phyloP scores from a whole-genome alignment of 352 stramenopile species.

The Globisporangium splendens region DNA sequence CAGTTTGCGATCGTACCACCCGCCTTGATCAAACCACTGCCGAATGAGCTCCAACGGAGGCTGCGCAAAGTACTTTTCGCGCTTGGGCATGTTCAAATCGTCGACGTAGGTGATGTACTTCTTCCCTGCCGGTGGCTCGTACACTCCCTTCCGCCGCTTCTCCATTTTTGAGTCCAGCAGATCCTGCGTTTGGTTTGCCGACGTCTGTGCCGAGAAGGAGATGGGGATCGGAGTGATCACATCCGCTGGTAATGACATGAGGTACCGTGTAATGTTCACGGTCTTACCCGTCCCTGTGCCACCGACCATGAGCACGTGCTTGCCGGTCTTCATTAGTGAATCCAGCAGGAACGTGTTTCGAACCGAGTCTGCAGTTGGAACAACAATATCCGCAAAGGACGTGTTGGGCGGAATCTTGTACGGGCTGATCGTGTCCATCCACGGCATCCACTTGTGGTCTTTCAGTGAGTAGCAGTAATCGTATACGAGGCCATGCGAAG shows the following conservation, averaged over 20 bases:
- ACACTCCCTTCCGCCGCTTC: conserved; percentile 91
- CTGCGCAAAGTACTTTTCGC: conserved; percentile 93
- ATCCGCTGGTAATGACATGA: conserved; percentile 84
- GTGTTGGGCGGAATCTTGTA: conserved; percentile 75
- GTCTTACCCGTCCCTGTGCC: conserved; percentile 94
- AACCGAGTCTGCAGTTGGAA: conserved; percentile 92
- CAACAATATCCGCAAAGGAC: conserved; percentile 90
- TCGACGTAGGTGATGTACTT: conserved; percentile 95
- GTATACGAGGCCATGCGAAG: conserved; percentile 73
- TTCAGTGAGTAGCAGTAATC: conserved; percentile 90
- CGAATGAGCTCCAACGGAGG: conserved; percentile 93
- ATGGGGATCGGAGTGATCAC: conserved; percentile 89
- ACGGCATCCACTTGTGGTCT: conserved; percentile 88
- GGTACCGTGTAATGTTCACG: conserved; percentile 89
- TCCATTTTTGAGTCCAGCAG: conserved; percentile 92
- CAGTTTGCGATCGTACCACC: conserved; percentile 94
- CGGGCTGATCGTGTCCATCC: conserved; percentile 90
- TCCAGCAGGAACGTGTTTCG: conserved; percentile 92
- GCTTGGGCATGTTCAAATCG: conserved; percentile 95
- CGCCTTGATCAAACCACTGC: conserved; percentile 93
- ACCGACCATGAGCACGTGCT: conserved; percentile 94
- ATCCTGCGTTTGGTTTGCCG: conserved; percentile 91
- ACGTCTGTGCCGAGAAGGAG: conserved; percentile 91
- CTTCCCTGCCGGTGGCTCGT: conserved; percentile 88
- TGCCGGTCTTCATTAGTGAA: conserved; percentile 72